Conservation (phyloP, 2,329 filamentous ascomycete species). For the Arthrobotrys pseudoclavata region DNA sequence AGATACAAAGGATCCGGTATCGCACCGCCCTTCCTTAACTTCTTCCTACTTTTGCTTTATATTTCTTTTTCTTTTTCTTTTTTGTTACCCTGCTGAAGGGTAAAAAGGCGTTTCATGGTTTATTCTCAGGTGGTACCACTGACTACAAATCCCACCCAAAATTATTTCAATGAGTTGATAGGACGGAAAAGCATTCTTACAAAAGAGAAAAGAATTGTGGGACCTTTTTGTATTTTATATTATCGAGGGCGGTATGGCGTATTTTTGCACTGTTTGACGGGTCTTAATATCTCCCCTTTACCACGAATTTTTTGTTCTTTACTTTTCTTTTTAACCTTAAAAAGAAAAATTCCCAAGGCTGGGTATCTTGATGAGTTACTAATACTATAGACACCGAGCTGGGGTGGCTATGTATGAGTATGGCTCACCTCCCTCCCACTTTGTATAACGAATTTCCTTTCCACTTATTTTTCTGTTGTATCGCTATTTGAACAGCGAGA, state of each 20-base stretch:
- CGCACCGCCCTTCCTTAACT: background rate
- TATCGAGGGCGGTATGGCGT: conserved; percentile 35
- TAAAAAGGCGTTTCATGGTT: conserved; percentile 39
- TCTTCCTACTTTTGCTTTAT: conserved; percentile 9
- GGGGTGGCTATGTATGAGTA: conserved; percentile 9
- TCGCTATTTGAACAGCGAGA: conserved; percentile 19
- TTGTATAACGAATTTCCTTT: conserved; percentile 40
- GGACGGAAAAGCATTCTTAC: conserved; percentile 38
- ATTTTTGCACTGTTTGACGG: conserved; percentile 23
- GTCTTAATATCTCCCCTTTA: conserved; percentile 49
- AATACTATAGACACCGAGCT: background rate
- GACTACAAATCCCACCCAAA: conserved; percentile 24
- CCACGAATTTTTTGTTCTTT: background rate
- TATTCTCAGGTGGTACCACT: conserved; percentile 12
- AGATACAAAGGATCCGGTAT: conserved; percentile 19
- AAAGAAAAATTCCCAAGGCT: conserved; percentile 1
- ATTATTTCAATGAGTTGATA: conserved; percentile 20
- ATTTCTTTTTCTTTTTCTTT: background rate
- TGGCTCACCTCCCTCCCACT: conserved; percentile 2
- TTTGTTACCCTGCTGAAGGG: conserved; percentile 1
- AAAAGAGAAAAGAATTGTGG: conserved; percentile 17
- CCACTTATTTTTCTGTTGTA: conserved; percentile 5
- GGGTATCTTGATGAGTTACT: conserved; percentile 5
- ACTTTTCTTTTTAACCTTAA: background rate
- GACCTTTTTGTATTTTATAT: conserved; percentile 22